These are phyloP conservation scores for Ilyonectria mors-panacis DNA, from an alignment of 2,329 filamentous ascomycete species.

Conservation along the genomic window DNA sequence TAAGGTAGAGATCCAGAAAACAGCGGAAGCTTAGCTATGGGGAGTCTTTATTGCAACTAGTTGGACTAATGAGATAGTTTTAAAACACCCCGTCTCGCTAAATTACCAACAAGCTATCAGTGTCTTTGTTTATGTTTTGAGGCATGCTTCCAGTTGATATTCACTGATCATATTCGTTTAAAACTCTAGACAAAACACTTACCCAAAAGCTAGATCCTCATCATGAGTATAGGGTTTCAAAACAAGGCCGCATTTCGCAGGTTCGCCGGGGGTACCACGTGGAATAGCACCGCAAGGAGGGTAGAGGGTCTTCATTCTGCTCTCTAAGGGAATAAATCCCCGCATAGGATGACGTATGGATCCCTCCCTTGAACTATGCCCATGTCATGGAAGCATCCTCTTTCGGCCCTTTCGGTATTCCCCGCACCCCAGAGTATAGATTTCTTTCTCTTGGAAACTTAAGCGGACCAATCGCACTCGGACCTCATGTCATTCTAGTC, in stretches of 20 bases:
- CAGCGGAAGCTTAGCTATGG: too few species aligned
- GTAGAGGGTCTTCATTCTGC: background rate
- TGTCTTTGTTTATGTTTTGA: too few species aligned
- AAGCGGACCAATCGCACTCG: conserved; percentile 4
- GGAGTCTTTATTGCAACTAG: too few species aligned
- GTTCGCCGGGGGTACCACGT: background rate
- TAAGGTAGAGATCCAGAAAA: too few species aligned
- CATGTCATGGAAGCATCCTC: background rate
- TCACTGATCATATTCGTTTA: too few species aligned
- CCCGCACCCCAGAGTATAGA: background rate
- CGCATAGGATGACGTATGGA: background rate
- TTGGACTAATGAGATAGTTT: too few species aligned
- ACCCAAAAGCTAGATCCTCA: too few species aligned
- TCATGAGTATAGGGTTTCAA: too few species aligned
- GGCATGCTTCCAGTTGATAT: too few species aligned
- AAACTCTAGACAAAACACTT: too few species aligned
- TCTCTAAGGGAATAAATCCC: background rate
- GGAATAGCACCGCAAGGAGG: background rate
- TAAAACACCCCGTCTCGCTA: too few species aligned
- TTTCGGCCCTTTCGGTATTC: background rate
- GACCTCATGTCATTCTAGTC: background rate
- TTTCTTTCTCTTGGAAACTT: background rate
- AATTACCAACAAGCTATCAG: too few species aligned
- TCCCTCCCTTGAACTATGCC: background rate
- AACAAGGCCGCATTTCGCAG: background rate